Conservation (phyloP, 768 basidiomycete genomes). For the Saitozyma podzolica region DNA sequence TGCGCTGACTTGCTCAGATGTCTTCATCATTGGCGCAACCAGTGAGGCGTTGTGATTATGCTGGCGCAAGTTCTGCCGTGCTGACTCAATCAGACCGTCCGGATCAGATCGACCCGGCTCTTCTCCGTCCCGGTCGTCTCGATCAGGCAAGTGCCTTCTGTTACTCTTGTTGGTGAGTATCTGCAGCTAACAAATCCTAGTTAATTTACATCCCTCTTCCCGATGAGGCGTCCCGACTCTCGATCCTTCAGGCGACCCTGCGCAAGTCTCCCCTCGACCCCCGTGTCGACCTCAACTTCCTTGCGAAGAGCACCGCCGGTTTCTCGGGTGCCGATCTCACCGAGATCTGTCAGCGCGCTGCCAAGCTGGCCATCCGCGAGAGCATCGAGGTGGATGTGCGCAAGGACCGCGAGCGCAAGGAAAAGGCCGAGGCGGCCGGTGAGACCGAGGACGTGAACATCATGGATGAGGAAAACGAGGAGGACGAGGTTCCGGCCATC, state of each 20-base stretch:
- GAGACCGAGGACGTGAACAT: slow-evolving; percentile 66
- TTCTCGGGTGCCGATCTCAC: slow-evolving; percentile 99
- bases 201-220: slow-evolving; percentile 99
- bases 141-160: slow-evolving; percentile 59
- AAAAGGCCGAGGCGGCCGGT: slow-evolving; percentile 71
- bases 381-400: slow-evolving; percentile 91
- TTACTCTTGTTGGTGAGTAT: background rate
- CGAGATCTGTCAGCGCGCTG: slow-evolving; percentile 97
- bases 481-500: slow-evolving; percentile 88
- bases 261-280: slow-evolving; percentile 85
- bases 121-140: slow-evolving; percentile 95
- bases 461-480: slow-evolving; percentile 62
- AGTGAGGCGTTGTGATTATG: slow-evolving; percentile 73
- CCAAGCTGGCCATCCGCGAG: slow-evolving; percentile 93
- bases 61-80: slow-evolving; percentile 56
- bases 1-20: slow-evolving; percentile 59
- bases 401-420: slow-evolving; percentile 72
- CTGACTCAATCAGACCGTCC: slow-evolving; percentile 79
- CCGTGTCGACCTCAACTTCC: slow-evolving; percentile 78
- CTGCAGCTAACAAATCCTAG: slow-evolving; percentile 52
- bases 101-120: slow-evolving; percentile 95
- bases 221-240: slow-evolving; percentile 84
- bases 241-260: slow-evolving; percentile 86
- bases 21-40: slow-evolving; percentile 94
- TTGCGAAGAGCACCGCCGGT: slow-evolving; percentile 90